Evolutionary conservation across 257 asterid species (phyloP), one percentile per base, ranked within the genome.

Genomic region (Solanum clarkiae): DNA sequence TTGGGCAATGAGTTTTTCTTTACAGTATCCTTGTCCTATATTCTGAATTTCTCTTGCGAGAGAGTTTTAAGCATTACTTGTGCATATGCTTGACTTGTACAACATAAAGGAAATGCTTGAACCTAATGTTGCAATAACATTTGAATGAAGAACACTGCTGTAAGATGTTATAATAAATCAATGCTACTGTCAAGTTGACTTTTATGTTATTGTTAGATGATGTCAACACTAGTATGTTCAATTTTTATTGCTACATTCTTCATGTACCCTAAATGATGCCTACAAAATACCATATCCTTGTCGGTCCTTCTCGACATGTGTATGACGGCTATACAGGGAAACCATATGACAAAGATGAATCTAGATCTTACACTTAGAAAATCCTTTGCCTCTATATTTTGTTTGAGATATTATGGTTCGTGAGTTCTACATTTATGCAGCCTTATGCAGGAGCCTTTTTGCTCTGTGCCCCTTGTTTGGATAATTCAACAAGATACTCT

Each of bases 401-500:
- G 81, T 82, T 88, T 70, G 80, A 70, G 80, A 70, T 70, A 17
- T 17, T 17, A 87, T 91, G 91, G 91, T 92, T 88, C 91, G 93
- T 93, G 94, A 92, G 90, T 92, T 93, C 92, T 94, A 95, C 91
- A 93, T 92, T 88, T 93, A 85, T 94, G 97, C 99, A 97, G 99
- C 98, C 98, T 97, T 89, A 95, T 97, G 99, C 99, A 94, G 98
- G 98, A 97, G 97, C 99, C 99, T 56, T 97, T 97, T 88, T 91
- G 98, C 98, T 97, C 98, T 89, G 95, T 97, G 88, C 97, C 98
- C 55, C 93, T 97, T 49, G 88, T 97, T 90, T 97, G 98, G 99
- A 93, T 95, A 83, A 90, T 97, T 91, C 97, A 97, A 89, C 97
- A 94, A 88, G 98, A 95, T 89, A 91, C 93, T 22, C 98, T 97